phyloP scores from a whole-genome alignment of 768 basidiomycete genomes.

The Tylopilus balloui region DNA sequence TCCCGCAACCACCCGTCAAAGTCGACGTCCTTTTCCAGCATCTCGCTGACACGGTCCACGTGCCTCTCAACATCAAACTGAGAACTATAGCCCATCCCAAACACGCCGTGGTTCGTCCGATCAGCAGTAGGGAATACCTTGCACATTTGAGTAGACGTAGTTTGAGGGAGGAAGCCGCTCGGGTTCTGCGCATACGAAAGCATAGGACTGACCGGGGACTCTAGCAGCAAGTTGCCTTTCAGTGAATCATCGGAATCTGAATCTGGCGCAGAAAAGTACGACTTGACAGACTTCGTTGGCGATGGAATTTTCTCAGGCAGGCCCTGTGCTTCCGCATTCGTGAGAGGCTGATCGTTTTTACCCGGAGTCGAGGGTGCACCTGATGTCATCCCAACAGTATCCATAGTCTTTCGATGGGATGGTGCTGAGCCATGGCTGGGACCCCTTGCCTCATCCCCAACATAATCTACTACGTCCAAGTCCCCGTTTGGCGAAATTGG shows the following conservation, averaged over 20 bases:
- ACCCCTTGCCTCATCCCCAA: conserved; percentile 4
- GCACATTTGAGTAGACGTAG: conserved; percentile 35
- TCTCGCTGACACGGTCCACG: conserved; percentile 48
- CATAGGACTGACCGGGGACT: conserved; percentile 34
- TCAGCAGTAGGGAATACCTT: conserved; percentile 11
- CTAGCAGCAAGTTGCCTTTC: conserved; percentile 24
- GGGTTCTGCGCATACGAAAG: conserved; percentile 35
- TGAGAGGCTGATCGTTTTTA: not conserved
- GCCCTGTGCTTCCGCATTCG: not conserved
- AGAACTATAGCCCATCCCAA: conserved; percentile 48
- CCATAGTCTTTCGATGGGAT: not conserved
- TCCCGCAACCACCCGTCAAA: conserved; percentile 51
- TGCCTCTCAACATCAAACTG: conserved; percentile 56
- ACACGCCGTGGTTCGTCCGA: conserved; percentile 24
- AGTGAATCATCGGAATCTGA: conserved; percentile 29
- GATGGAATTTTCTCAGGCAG: conserved; percentile 20
- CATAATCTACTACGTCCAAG: not conserved
- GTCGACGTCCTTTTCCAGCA: conserved; percentile 57
- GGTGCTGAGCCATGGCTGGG: not conserved
- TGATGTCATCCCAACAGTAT: not conserved
- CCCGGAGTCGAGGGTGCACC: conserved; percentile 2
- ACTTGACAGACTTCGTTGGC: conserved; percentile 32
- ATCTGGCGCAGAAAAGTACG: conserved; percentile 36
- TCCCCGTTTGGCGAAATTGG: conserved; percentile 9
- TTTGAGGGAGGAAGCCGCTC: conserved; percentile 34